phyloP scores from a whole-genome alignment of 306 rosid species.

The Senna tora region DNA sequence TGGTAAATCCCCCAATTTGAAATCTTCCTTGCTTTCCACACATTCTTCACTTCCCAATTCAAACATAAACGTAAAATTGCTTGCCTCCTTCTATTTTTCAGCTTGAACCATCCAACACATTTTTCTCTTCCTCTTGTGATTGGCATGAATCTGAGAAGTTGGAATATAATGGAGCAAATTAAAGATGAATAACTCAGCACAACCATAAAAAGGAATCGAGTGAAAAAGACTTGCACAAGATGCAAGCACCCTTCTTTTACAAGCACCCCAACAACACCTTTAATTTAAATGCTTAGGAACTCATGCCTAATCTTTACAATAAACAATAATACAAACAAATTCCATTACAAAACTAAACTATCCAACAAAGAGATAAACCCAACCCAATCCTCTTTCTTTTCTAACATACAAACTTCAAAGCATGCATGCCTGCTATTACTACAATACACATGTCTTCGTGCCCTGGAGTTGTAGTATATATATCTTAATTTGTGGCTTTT shows the following conservation, averaged over 20 bases:
- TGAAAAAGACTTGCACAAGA: slow-evolving; percentile 43
- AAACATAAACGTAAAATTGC: slow-evolving; percentile 24
- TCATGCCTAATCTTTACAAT: slow-evolving; percentile 39
- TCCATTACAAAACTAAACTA: slow-evolving; percentile 8
- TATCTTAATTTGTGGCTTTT: background rate
- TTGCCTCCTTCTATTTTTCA: slow-evolving; percentile 35
- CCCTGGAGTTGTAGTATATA: background rate
- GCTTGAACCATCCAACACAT: slow-evolving; percentile 35
- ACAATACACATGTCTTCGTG: background rate
- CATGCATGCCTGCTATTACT: slow-evolving; percentile 36
- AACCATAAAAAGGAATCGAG: slow-evolving; percentile 39
- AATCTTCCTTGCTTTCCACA: slow-evolving; percentile 34
- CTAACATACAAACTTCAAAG: slow-evolving; percentile 32
- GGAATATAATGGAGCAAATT: slow-evolving; percentile 48
- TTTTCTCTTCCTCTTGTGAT: background rate
- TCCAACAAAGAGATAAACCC: slow-evolving; percentile 28
- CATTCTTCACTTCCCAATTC: slow-evolving; percentile 27
- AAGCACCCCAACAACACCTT: slow-evolving; percentile 39
- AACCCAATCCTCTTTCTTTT: slow-evolving; percentile 33
- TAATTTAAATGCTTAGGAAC: slow-evolving; percentile 44
- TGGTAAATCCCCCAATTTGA: slow-evolving; percentile 36
- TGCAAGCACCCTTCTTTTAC: slow-evolving; percentile 45
- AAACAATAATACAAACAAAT: slow-evolving; percentile 14
- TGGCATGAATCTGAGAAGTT: slow-evolving; percentile 6
- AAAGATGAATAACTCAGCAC: slow-evolving; percentile 44